Evolutionary conservation across 2,329 filamentous ascomycete species (phyloP), one percentile per base, ranked within the genome.

Genomic region (Sordariomycetes sp.): DNA sequence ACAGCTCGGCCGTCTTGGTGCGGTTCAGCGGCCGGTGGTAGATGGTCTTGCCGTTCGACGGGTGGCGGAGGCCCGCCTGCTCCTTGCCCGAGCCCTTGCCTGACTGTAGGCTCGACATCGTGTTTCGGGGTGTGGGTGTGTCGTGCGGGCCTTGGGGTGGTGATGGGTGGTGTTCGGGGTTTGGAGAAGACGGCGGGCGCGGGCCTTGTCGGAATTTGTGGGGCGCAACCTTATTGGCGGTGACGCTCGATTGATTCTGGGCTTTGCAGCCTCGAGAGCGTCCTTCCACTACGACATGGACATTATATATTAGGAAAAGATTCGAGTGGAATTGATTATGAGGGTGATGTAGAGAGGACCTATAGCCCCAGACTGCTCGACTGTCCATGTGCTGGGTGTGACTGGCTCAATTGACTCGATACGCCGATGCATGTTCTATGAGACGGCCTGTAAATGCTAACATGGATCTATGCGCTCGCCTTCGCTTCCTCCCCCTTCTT

Each of bases 21-120:
- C 94, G 88, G 74, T 97, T 97, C 61, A 97, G 79, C 61, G 96
- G 91, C 58, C 94, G 84, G 78, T 97, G 91, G 78, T 97, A 99
- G 76, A 99, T 97, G 63, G 91, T 96, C 77, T 97, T 97, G 76
- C 91, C 90, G 72, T 86, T 96, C 59, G 89, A 89, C 54, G 94
- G 93, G 68, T 95, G 90, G 64, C 91, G 89, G 61, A 99, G 85
- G 28, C 89, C 86, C 37, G 79, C 70, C 63, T 79, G 72, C 58
- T 75, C 78, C 68, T 78, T 77, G 64, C 73, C 71, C 60, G 74
- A 70, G 28, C 72, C 66, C 62, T 78, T 73, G 62, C 72, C 68
- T 59, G 77, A 70, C 64, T 79, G 78, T 50, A 78, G 69, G 68
- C 78, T 81, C 60, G 78, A 73, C 79, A 82, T 82, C 28, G 28